Evolutionary conservation across 805 yeast genomes (phyloP), one percentile per base, ranked within the genome.

Genomic region (Saturnispora ahearnii): DNA sequence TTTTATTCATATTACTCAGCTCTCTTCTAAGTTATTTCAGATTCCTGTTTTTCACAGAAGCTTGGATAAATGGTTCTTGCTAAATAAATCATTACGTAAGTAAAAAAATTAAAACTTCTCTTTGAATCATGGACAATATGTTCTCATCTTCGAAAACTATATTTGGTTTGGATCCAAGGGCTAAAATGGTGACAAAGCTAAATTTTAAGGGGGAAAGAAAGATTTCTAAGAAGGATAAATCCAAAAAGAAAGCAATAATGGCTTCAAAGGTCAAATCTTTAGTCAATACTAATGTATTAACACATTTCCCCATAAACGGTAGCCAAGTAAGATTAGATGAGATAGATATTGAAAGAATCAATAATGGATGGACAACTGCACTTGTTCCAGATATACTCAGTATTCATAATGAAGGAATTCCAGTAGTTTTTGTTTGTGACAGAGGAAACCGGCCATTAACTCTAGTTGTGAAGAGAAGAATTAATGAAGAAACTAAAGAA

Each of bases 151-250:
- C 6, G 6, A 26, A 8, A 8, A 26, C 9, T 8, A 26, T 26
- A 26, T 5, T 6, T 8, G 2, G 3, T 5, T 26, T 26, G 3
- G 9, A 26, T 26, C 6, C 9, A 6, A 26, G 29, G 12, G 10
- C 11, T 10, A 9, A 36, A n/a, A 65, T 67, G 71, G 70, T 63
- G 2, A 54, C 65, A 2, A 66, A 62, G 51, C 56, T 67, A 10
- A 49, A 52, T 4, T 67, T 67, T 46, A 67, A 67, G 51, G 67
- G 67, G 2, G 64, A 62, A 15, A 59, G 55, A 36, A 57, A 51
- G 44, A 48, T 51, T 30, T 46, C 46, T 18, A 63, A 59, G 48
- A 53, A 53, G 44, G 50, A 38, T 36, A 48, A 34, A 32, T 34
- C 45, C 5, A 45, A 21, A n/a, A 24, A 13, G 13, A 32, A 15